phyloP scores from a whole-genome alignment of 495 filamentous ascomycete species.

The Aspergillus carlsbadensis region DNA sequence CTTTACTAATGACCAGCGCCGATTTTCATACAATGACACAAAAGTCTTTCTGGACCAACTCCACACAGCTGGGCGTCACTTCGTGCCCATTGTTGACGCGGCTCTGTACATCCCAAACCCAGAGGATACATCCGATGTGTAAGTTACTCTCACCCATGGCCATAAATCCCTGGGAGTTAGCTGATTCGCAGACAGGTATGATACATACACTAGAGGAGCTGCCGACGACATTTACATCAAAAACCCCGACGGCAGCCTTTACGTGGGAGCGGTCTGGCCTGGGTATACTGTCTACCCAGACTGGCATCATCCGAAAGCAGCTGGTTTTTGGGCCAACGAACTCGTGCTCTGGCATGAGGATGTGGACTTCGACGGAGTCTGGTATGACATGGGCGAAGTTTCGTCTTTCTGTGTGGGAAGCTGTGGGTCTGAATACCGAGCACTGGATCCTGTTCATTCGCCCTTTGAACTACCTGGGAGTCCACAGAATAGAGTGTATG shows the following conservation, averaged over 20 bases:
- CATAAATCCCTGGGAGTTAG: background rate
- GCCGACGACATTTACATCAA: conserved; percentile 61
- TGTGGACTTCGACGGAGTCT: conserved; percentile 57
- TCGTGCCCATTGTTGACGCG: conserved; percentile 80
- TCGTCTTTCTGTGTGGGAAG: conserved; percentile 81
- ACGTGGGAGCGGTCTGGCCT: conserved; percentile 66
- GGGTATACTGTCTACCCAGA: conserved; percentile 66
- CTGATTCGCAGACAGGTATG: conserved; percentile 42
- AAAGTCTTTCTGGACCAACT: conserved; percentile 62
- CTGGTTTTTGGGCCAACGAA: conserved; percentile 72
- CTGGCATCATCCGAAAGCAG: conserved; percentile 56
- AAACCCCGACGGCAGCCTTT: conserved; percentile 60
- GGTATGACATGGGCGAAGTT: conserved; percentile 66
- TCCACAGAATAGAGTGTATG: conserved; percentile 56
- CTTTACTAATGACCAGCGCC: conserved; percentile 55
- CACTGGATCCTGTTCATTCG: conserved; percentile 68
- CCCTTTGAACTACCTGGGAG: conserved; percentile 67
- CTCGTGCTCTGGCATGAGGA: conserved; percentile 59
- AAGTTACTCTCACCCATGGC: conserved; percentile 15
- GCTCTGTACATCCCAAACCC: conserved; percentile 79
- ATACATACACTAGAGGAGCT: conserved; percentile 66
- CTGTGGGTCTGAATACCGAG: conserved; percentile 68
- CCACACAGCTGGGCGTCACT: conserved; percentile 69
- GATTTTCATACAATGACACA: conserved; percentile 49
- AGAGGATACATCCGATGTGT: conserved; percentile 66